These are phyloP conservation scores for Podaxis mareebaensis DNA, from an alignment of 768 basidiomycete genomes.

Conservation along the genomic window DNA sequence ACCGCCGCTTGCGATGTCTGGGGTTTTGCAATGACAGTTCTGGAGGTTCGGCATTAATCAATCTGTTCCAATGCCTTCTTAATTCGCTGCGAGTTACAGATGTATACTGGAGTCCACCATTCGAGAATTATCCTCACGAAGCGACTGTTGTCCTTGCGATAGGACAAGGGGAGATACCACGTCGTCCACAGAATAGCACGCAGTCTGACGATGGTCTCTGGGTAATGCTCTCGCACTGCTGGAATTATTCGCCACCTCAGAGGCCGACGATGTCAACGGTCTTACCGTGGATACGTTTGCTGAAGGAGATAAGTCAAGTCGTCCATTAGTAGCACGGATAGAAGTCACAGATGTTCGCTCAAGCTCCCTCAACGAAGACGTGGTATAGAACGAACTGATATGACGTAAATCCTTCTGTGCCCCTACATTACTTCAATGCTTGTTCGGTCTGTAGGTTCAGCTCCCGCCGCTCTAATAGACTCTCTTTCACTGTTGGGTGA, in stretches of 20 bases:
- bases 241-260: neutral
- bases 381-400: too few relatives aligned
- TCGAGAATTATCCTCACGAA: neutral
- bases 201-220: neutral
- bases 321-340: too few relatives aligned
- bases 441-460: too few relatives aligned
- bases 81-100: neutral
- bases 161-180: neutral
- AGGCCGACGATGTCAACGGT: neutral
- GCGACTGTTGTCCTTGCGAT: neutral
- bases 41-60: neutral
- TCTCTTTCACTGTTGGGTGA: too few relatives aligned
- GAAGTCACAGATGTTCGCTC: too few relatives aligned
- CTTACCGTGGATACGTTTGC: neutral
- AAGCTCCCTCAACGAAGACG: too few relatives aligned
- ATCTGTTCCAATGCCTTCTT: too few relatives aligned
- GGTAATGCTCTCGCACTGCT: neutral
- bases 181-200: neutral
- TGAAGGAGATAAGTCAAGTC: neutral
- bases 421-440: too few relatives aligned
- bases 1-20: neutral
- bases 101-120: neutral
- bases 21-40: slow-evolving; percentile 2
- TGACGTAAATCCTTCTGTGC: too few relatives aligned
- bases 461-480: too few relatives aligned